Evolutionary conservation across 2,329 filamentous ascomycete species (phyloP).

Genomic region (Neofusicoccum cordaticola): DNA sequence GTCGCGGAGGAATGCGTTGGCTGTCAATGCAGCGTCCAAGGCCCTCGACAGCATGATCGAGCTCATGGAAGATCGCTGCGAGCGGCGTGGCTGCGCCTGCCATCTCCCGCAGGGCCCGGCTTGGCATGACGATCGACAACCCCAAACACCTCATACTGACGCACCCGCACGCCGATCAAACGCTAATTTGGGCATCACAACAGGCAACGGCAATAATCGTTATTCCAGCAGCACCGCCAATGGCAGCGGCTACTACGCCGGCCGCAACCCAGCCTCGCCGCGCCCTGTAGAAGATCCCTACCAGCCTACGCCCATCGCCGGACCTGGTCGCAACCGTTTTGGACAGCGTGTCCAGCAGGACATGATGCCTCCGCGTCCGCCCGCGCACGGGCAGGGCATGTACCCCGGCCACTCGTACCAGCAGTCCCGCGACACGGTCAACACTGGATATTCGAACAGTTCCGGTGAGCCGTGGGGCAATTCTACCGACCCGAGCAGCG

Average conservation of each 20-base stretch:
- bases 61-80: slow-evolving; percentile 10
- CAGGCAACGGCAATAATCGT: slow-evolving; percentile 12
- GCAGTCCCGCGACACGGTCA: slow-evolving; percentile 82
- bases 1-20: background rate
- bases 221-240: slow-evolving; percentile 19
- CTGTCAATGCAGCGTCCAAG: background rate
- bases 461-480: slow-evolving; percentile 74
- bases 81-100: background rate
- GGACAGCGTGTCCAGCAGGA: slow-evolving; percentile 45
- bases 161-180: slow-evolving; percentile 1
- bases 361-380: slow-evolving; percentile 23
- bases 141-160: background rate
- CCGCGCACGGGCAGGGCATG: slow-evolving; percentile 40
- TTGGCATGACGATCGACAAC: slow-evolving; percentile 10
- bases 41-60: background rate
- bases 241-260: slow-evolving; percentile 38
- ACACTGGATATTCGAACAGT: slow-evolving; percentile 70
- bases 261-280: slow-evolving; percentile 21
- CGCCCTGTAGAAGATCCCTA: slow-evolving; percentile 25
- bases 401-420: slow-evolving; percentile 61
- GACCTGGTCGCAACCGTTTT: slow-evolving; percentile 35
- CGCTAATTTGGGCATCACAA: slow-evolving; percentile 8
- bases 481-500: slow-evolving; percentile 85
- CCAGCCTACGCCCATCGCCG: slow-evolving; percentile 32
- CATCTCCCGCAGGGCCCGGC: slow-evolving; percentile 10